A percentile compares a stretch with the other conserved stretches of the same genome.
phyloP scores from a whole-genome alignment of 352 stramenopile species.

The Pythium diclinum region DNA sequence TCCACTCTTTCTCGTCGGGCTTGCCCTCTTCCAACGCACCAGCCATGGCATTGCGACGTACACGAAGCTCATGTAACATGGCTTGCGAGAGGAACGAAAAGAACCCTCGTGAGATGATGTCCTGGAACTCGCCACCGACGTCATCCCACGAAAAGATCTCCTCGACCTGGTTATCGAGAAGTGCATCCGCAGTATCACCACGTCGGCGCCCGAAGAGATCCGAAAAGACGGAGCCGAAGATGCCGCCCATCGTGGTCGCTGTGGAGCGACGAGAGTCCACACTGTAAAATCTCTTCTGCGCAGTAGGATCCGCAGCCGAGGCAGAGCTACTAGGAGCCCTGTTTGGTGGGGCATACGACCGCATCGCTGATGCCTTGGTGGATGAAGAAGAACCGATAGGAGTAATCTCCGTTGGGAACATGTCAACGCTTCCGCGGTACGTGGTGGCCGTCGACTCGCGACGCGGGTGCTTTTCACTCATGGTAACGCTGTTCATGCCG shows the following conservation, averaged over 20 bases:
- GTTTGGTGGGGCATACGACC: constrained; percentile 1
- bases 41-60: constrained; percentile 28
- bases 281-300: constrained; percentile 44
- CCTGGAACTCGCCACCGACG: constrained; percentile 45
- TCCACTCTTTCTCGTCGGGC: constrained; percentile 30
- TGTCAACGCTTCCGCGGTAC: constrained; percentile 19
- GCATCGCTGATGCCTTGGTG: background rate
- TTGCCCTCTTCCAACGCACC: constrained; percentile 19
- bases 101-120: constrained; percentile 67
- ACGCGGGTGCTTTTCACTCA: constrained; percentile 23
- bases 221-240: constrained; percentile 63
- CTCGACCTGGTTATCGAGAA: constrained; percentile 42
- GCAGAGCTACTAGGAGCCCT: constrained; percentile 19
- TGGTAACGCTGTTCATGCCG: background rate
- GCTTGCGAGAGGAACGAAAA: constrained; percentile 51
- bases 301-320: background rate
- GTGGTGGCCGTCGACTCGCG: constrained; percentile 16
- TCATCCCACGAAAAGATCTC: constrained; percentile 73
- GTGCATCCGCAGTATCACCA: constrained; percentile 45
- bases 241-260: constrained; percentile 20
- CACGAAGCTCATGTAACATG: constrained; percentile 40
- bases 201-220: constrained; percentile 69
- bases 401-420: constrained; percentile 6
- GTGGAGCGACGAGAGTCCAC: constrained; percentile 48
- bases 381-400: background rate